These are phyloP conservation scores for Trametes maxima DNA, from an alignment of 768 basidiomycete species.

Conservation along the genomic window DNA sequence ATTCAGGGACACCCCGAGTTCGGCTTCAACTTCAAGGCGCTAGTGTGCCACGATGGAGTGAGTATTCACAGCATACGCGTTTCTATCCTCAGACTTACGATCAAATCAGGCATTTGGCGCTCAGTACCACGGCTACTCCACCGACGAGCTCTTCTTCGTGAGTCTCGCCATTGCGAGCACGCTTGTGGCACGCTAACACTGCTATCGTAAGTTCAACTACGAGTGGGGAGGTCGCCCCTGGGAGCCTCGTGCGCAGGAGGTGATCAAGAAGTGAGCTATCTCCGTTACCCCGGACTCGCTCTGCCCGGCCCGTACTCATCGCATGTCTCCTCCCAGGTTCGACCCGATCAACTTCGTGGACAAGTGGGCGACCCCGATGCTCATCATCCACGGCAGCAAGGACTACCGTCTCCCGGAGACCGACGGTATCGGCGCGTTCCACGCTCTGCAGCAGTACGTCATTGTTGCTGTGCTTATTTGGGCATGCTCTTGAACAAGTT, in stretches of 20 bases:
- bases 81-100: background rate
- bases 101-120: constrained; percentile 67
- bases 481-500: background rate
- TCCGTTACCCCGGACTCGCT: background rate
- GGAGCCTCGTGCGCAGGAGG: constrained; percentile 56
- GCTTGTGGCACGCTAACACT: background rate
- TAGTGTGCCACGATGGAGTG: constrained; percentile 92
- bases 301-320: background rate
- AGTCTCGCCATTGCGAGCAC: constrained; percentile 31
- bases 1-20: constrained; percentile 93
- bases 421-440: constrained; percentile 83
- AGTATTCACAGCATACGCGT: constrained; percentile 21
- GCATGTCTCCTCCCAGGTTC: constrained; percentile 44
- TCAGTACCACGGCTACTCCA: constrained; percentile 80
- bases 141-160: constrained; percentile 92
- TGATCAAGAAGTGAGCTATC: constrained; percentile 56
- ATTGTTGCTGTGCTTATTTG: background rate
- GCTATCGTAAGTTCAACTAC: constrained; percentile 66
- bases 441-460: constrained; percentile 80
- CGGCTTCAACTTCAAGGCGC: constrained; percentile 86
- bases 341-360: constrained; percentile 81
- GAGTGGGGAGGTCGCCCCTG: constrained; percentile 87
- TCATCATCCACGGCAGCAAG: constrained; percentile 85
- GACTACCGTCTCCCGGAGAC: constrained; percentile 88
- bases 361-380: constrained; percentile 85